phyloP scores from a whole-genome alignment of 306 rosid species.

The Casuarina cunninghamiana region DNA sequence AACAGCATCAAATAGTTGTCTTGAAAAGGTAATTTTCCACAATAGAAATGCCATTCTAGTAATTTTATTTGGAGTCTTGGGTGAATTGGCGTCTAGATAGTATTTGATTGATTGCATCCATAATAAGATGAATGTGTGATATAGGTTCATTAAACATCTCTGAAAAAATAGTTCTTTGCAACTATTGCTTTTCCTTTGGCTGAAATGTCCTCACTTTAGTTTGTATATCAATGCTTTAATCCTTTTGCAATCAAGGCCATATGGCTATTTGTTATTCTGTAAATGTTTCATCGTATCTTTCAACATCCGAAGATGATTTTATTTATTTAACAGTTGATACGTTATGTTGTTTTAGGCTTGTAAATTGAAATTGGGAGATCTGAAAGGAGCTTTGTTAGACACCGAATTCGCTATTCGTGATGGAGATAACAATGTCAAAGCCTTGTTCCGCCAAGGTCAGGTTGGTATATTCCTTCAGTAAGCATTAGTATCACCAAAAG shows the following conservation, averaged over 20 bases:
- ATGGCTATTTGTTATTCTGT: not conserved
- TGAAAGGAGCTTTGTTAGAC: conserved; percentile 89
- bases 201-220: not conserved
- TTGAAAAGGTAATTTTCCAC: not conserved
- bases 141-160: not conserved
- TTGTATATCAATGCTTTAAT: not conserved
- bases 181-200: not conserved
- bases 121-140: not conserved
- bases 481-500: not conserved
- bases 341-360: conserved; percentile 61
- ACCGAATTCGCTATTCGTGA: conserved; percentile 94
- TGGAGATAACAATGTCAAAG: conserved; percentile 86
- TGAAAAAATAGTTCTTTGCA: too few species aligned
- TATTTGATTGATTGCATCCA: not conserved
- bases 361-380: conserved; percentile 82
- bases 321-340: not conserved
- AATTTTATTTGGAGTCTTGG: not conserved
- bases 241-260: not conserved
- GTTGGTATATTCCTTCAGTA: conserved; percentile 47
- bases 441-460: conserved; percentile 97
- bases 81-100: not conserved
- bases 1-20: not conserved
- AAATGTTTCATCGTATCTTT: not conserved
- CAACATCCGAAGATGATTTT: not conserved
- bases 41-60: not conserved